Conservation (phyloP, 116 monocot species). For the Posidonia oceanica region DNA sequence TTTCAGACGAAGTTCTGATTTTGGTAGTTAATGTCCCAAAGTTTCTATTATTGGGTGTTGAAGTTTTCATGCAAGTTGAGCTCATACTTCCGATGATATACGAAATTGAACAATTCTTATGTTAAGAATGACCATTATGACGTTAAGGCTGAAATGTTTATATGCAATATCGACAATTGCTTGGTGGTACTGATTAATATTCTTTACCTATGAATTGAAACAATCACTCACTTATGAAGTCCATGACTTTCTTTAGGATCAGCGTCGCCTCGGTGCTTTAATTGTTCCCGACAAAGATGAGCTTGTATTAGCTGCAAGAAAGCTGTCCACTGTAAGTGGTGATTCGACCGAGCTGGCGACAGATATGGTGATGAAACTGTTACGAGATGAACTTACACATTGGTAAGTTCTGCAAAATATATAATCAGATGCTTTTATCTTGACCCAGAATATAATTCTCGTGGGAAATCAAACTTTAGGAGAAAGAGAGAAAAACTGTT, state of each 20-base stretch:
- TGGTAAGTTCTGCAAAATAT: conserved; percentile 30
- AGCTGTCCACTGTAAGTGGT: conserved; percentile 8
- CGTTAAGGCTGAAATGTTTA: neutral
- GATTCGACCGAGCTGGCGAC: conserved; percentile 22
- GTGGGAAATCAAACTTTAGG: too few relatives aligned
- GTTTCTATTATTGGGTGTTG: too few relatives aligned
- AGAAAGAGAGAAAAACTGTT: too few relatives aligned
- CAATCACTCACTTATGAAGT: too few relatives aligned
- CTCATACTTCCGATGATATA: neutral
- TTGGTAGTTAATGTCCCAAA: too few relatives aligned
- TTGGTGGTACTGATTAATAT: too few relatives aligned
- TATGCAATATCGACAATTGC: neutral
- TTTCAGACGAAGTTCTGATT: too few relatives aligned
- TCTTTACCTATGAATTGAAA: too few relatives aligned
- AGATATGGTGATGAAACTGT: conserved; percentile 32
- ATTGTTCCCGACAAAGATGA: conserved; percentile 83
- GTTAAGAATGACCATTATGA: neutral
- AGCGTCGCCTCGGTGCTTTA: conserved; percentile 71
- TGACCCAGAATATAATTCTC: too few relatives aligned
- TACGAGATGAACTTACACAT: conserved; percentile 50
- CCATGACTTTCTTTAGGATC: conserved; percentile 38
- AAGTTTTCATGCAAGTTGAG: neutral
- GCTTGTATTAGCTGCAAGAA: conserved; percentile 27
- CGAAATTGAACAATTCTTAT: neutral
- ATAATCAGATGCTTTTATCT: too few relatives aligned